Evolutionary conservation across 1,284 basidiomycete genomes (phyloP), one percentile per base, ranked within the genome.

Genomic region (Leccinum variabile): DNA sequence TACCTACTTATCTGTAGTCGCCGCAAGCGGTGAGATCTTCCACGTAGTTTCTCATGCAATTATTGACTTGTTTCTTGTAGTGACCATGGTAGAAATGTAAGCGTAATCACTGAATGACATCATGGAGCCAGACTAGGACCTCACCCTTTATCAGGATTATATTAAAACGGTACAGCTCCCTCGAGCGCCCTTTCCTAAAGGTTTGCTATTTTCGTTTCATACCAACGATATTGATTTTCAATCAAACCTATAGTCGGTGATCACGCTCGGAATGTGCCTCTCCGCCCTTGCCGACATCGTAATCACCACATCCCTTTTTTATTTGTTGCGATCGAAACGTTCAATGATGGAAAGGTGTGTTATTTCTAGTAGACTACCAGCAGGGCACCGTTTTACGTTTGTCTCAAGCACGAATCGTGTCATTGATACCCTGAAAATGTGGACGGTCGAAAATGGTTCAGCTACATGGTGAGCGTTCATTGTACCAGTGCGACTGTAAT

Each of bases 371-470:
- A 6, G 18, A 22, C 18, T 46, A 10, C 18, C 44, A 18, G 44
- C n/a, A 22, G 5, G 44, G 44, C 5, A 46, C 10, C 3, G 44
- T 35, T 46, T 22, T 22, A 46, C 9, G 44, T 53, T 32, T 41
- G 22, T 14, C 3, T 57, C 32, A 25, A 82, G 80, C 25, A 79
- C 83, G 72, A 77, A 80, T 54, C 75, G 76, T 18, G 70, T 82
- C n/a, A 72, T 85, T 9, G 80, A 83, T 60, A 69, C 71, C 1
- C 72, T 84, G 28, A 82, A 79, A 18, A 58, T 84, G 2, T 84
- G 83, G 65, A 80, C 82, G 1, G 70, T 85, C 2, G 81, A 84
- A 62, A 84, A 78, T 13, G 83, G 82, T 2, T 71, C 76, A 1
- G 63, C 81, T 8, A 84, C 82, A n/a, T 79, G 77, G 82, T 81